phyloP scores from a whole-genome alignment of 148 eudicot genomes.

The Linanthus parryae region DNA sequence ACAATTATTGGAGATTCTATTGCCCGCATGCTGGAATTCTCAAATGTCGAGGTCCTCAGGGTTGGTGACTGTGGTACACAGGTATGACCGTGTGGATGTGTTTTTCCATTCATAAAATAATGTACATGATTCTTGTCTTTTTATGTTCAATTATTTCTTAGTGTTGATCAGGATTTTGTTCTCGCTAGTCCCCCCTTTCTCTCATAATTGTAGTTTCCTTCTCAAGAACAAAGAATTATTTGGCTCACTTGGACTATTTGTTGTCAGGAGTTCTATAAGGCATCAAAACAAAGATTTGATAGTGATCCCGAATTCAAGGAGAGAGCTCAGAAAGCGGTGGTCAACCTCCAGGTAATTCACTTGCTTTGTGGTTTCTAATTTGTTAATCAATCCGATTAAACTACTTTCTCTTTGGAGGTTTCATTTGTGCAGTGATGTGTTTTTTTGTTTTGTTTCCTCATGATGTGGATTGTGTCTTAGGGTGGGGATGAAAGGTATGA shows the following conservation, averaged over 20 bases:
- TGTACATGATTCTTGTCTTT: too few species aligned
- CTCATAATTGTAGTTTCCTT: too few species aligned
- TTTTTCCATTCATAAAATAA: too few species aligned
- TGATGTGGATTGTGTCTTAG: constrained; percentile 35
- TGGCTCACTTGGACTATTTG: too few species aligned
- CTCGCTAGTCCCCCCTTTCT: too few species aligned
- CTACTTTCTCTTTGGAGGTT: too few species aligned
- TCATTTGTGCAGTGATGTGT: too few species aligned
- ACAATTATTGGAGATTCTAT: constrained; percentile 92
- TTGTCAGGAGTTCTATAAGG: constrained; percentile 95
- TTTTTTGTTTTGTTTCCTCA: too few species aligned
- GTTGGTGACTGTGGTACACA: constrained; percentile 99
- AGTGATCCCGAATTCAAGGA: constrained; percentile 81
- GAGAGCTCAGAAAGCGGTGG: constrained; percentile 93
- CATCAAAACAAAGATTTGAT: constrained; percentile 84
- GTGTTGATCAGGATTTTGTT: too few species aligned
- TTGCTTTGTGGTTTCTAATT: not conserved
- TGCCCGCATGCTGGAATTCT: constrained; percentile 90
- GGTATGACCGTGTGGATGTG: constrained; percentile 25
- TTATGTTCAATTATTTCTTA: too few species aligned
- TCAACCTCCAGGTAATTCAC: constrained; percentile 77
- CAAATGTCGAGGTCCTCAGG: constrained; percentile 79
- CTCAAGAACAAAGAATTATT: too few species aligned
- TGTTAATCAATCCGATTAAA: too few species aligned
- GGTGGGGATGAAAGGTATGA: constrained; percentile 72